Base-by-base conservation (phyloP, 139 green algal genomes). In the Pseudopediastrum boryanum region DNA sequence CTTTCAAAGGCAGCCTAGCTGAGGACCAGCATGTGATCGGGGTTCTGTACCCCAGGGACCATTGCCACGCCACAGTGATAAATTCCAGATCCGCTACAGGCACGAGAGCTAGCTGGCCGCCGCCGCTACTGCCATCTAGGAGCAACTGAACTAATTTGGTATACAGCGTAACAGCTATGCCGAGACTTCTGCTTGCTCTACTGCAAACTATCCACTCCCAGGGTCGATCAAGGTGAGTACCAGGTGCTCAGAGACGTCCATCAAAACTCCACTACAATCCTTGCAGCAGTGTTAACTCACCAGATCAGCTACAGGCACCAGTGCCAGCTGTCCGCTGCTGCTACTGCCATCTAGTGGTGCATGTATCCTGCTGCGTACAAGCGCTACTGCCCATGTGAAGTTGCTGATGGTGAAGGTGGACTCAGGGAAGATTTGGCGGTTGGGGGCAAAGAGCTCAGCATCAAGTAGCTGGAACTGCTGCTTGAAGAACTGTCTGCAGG, bases 341-440 rank as follows among this genome's bases (percentile, higher is more conserved):
- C n/a, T n/a, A n/a, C n/a, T n/a, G 19, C 83, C 88, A 16, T 88
- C 89, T 44, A 98, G 80, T 0, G 95, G 94, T 4, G 90, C 29
- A 71, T 95, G 92, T 8, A 83, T 48, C 10, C 90, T 82, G 5
- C 84, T 72, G 27, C 95, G 82, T 58, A 98, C 91, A 8, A 80
- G 93, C 33, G 85, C 90, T 51, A 92, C 92, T 3, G 90, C 95
- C 95, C 92, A 97, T 35, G 89, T 41, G 75, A 98, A 97, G 21
- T 59, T 64, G 1, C 88, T 84, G 13, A 81, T 80, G 2, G 75
- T 92, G 85, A 93, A 96, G 0, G 71, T 65, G 2, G 75, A 56
- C 0, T 59, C 8, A 3, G 84, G 85, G 75, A 96, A 96, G 3
- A 52, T 46, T 33, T 80, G 66, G 19, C 81, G 75, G 64, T 80